Conservation (phyloP, 2,329 filamentous ascomycete species). For the Trichoderma atroviride region DNA sequence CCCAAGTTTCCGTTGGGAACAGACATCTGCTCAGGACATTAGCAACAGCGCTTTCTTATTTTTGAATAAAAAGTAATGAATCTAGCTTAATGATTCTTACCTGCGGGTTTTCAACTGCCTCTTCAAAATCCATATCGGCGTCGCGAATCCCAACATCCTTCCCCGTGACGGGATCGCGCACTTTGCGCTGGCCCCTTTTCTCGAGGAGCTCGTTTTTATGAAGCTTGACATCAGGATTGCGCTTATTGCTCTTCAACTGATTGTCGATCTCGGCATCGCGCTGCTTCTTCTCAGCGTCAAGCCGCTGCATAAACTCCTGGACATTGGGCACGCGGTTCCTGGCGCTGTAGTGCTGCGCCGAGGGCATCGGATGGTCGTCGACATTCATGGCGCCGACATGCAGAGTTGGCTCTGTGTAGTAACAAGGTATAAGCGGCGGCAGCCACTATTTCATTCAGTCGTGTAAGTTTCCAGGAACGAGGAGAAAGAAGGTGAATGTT, state of each 20-base stretch:
- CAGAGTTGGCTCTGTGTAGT: not conserved
- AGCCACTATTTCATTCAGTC: not conserved
- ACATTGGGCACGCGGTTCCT: slow-evolving; percentile 85
- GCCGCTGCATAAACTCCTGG: slow-evolving; percentile 75
- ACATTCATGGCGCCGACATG: slow-evolving; percentile 40
- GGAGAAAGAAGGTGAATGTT: not conserved
- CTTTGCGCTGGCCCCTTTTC: slow-evolving; percentile 62
- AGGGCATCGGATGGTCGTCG: slow-evolving; percentile 47
- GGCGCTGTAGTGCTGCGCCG: slow-evolving; percentile 76
- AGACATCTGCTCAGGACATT: slow-evolving; percentile 58
- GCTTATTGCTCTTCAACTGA: slow-evolving; percentile 45
- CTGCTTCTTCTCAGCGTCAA: slow-evolving; percentile 78
- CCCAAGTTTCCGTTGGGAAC: slow-evolving; percentile 88
- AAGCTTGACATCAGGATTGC: slow-evolving; percentile 44
- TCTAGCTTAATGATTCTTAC: slow-evolving; percentile 43
- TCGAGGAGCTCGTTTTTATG: slow-evolving; percentile 47
- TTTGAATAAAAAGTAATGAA: no score
- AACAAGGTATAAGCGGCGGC: not conserved
- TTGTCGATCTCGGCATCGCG: slow-evolving; percentile 73
- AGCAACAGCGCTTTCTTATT: not conserved
- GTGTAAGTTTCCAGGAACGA: not conserved
- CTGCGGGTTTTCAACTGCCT: slow-evolving; percentile 70
- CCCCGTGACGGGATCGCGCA: slow-evolving; percentile 88
- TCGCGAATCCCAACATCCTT: slow-evolving; percentile 85
- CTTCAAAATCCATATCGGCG: slow-evolving; percentile 68